Evolutionary conservation across 1,284 basidiomycete genomes (phyloP).

Genomic region (Cryptococcus sp.): DNA sequence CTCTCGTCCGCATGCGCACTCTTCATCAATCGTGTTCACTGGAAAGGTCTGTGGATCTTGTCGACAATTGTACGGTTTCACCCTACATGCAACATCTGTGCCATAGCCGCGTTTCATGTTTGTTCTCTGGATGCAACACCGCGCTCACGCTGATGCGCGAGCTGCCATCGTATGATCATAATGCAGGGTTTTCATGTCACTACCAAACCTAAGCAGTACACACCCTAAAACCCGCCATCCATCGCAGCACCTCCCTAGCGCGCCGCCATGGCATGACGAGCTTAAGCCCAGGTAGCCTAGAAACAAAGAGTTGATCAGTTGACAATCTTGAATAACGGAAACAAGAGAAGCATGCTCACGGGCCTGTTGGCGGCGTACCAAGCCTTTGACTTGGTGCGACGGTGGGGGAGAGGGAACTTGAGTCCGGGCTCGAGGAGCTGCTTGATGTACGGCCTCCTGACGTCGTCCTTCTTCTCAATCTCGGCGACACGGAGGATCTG

Average conservation of each 20-base stretch:
- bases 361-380: slow-evolving; percentile 56
- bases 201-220: slow-evolving; percentile 24
- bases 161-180: slow-evolving; percentile 4
- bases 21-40: no score
- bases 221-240: slow-evolving; percentile 22
- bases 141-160: no score
- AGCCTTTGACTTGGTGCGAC: slow-evolving; percentile 57
- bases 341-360: slow-evolving; percentile 17
- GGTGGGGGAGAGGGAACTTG: slow-evolving; percentile 98
- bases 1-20: no score
- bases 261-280: slow-evolving; percentile 14
- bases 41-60: no score
- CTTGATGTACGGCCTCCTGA: slow-evolving; percentile 90
- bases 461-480: slow-evolving; percentile 88
- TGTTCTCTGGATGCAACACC: no score
- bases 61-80: no score
- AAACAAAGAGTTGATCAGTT: not conserved
- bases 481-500: slow-evolving; percentile 58
- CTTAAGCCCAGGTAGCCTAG: slow-evolving; percentile 49
- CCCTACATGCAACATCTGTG: no score
- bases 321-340: not conserved
- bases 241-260: slow-evolving; percentile 11
- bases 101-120: no score
- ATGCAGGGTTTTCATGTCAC: slow-evolving; percentile 40
- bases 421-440: slow-evolving; percentile 87